A percentile compares a stretch with the other conserved stretches of the same genome.
Evolutionary conservation across 2,329 filamentous ascomycete genomes (phyloP).

Genomic region (Trichoderma lentiforme): DNA sequence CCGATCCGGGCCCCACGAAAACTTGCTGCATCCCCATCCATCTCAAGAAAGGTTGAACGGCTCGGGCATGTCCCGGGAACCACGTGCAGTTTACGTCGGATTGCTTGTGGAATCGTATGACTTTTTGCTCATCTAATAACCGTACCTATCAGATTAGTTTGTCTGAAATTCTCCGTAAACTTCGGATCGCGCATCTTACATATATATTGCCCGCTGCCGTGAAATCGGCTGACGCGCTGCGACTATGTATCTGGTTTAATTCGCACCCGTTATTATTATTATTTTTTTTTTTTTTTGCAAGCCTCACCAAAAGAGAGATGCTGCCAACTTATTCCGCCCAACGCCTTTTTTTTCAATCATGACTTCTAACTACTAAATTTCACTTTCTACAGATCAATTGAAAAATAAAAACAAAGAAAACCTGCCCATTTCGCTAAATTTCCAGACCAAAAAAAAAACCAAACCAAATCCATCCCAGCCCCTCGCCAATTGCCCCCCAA

Average conservation of each 20-base stretch:
- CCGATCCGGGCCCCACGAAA: not conserved
- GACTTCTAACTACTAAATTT: not conserved
- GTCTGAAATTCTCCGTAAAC: not conserved
- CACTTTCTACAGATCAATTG: not conserved
- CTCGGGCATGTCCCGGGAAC: not conserved
- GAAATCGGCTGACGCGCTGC: not conserved
- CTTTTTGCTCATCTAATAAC: not conserved
- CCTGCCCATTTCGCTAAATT: not conserved
- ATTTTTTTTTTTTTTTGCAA: not conserved
- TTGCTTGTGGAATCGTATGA: not conserved
- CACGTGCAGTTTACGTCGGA: not conserved
- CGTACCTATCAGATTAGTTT: not conserved
- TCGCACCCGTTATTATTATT: not conserved
- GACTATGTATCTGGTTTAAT: not conserved
- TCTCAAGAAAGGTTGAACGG: not conserved
- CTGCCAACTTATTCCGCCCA: not conserved
- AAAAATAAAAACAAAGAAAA: not conserved
- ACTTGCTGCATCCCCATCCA: not conserved
- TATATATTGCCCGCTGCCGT: not conserved
- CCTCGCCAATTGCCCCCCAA: not conserved
- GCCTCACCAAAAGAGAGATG: not conserved
- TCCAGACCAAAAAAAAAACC: not conserved
- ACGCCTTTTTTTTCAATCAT: not conserved
- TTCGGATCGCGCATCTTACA: not conserved
- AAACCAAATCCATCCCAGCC: not conserved